These are phyloP conservation scores for Candida anutae DNA, from an alignment of 1,139 yeast species.

Conservation along the genomic window DNA sequence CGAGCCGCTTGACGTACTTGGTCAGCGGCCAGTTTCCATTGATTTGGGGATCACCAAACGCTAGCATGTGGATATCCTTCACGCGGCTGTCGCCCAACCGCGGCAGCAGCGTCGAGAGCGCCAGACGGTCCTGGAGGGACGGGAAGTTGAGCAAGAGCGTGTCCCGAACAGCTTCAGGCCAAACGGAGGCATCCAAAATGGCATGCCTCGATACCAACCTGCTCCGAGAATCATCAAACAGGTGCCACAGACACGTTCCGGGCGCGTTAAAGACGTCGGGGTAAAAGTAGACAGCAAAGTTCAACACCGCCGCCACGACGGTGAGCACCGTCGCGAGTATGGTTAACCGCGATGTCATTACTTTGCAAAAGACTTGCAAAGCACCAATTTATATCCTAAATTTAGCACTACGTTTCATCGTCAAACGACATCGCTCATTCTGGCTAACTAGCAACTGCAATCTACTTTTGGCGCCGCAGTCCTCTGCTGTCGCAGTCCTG, in stretches of 20 bases:
- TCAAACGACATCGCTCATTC: no score
- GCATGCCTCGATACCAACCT: slow-evolving; percentile 6
- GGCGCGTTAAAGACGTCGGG: slow-evolving; percentile 51
- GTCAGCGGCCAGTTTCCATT: slow-evolving; percentile 76
- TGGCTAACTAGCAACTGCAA: no score
- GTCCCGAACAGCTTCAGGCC: slow-evolving; percentile 12
- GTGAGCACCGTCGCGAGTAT: slow-evolving; percentile 13
- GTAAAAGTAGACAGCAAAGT: slow-evolving; percentile 61
- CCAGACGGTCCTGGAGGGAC: slow-evolving; percentile 10
- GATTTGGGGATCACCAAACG: slow-evolving; percentile 96
- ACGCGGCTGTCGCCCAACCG: slow-evolving; percentile 10
- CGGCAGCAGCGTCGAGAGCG: slow-evolving; percentile 3
- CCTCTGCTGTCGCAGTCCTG: no score
- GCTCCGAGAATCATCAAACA: slow-evolving; percentile 10
- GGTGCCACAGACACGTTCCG: slow-evolving; percentile 53
- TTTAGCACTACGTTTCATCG: no score
- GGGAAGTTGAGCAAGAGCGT: slow-evolving; percentile 24
- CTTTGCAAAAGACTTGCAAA: no score
- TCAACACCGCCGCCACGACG: slow-evolving; percentile 36
- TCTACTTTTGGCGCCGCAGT: no score
- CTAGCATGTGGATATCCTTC: slow-evolving; percentile 55
- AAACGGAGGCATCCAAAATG: slow-evolving; percentile 10
- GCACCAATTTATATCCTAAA: no score
- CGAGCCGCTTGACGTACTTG: slow-evolving; percentile 67
- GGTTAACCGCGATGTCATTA: background rate